A percentile compares a stretch with the other conserved stretches of the same genome.
Conservation (phyloP, 441 rosid genomes). For the Syzygium syzygioides region DNA sequence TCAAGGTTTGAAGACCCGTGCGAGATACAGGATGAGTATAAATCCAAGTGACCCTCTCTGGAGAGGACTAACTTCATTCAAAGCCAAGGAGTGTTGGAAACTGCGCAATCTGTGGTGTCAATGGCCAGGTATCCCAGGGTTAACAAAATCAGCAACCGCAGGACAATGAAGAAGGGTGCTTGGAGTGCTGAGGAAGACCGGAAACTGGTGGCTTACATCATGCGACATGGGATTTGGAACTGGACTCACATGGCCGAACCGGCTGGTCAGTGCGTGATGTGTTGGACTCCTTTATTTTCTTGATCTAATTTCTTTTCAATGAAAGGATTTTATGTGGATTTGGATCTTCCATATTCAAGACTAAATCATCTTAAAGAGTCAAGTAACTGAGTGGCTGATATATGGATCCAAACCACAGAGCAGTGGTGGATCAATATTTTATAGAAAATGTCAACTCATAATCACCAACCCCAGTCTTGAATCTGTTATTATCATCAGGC, state of each 20-base stretch:
- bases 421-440: background rate
- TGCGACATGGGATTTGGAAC: constrained; percentile 10
- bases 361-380: background rate
- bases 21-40: background rate
- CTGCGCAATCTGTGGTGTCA: background rate
- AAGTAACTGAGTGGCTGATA: background rate
- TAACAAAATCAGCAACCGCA: background rate
- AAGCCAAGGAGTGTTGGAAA: background rate
- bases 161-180: background rate
- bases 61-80: background rate
- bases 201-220: constrained; percentile 4
- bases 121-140: background rate
- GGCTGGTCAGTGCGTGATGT: background rate
- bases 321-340: background rate
- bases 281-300: background rate
- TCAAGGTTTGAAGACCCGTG: background rate
- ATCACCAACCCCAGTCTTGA: background rate
- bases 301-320: background rate
- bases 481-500: background rate
- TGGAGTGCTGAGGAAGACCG: constrained; percentile 13
- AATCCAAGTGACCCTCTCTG: background rate
- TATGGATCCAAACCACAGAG: background rate
- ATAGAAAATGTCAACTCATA: background rate
- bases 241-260: constrained; percentile 5
- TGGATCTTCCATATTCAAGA: background rate